Conservation (phyloP, 2,329 filamentous ascomycete species). For the Microsporum audouinii region DNA sequence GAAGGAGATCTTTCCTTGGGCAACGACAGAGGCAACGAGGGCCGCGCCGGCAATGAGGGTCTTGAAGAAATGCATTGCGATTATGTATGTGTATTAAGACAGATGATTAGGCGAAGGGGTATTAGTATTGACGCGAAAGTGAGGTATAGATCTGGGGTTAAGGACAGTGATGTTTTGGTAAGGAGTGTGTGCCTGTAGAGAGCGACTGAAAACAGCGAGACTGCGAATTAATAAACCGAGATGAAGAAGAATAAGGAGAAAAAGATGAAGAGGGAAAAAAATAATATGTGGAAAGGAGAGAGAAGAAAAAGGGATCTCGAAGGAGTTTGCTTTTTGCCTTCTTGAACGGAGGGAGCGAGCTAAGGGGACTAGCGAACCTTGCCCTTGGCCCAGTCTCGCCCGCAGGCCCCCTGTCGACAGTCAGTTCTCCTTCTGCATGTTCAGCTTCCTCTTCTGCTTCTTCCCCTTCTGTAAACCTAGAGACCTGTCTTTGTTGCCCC, state of each 20-base stretch:
- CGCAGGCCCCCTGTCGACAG: not conserved
- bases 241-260: not conserved
- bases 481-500: not conserved
- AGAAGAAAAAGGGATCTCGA: not conserved
- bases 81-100: conserved; percentile 1
- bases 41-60: conserved; percentile 37
- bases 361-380: not conserved
- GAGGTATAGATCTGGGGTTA: not conserved
- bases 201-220: not conserved
- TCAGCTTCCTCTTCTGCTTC: not conserved
- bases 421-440: not conserved
- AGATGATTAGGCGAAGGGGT: not conserved
- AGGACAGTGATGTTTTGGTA: conserved; percentile 4
- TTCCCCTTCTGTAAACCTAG: not conserved
- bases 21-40: conserved; percentile 36
- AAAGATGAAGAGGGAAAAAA: conserved; percentile 4
- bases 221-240: not conserved
- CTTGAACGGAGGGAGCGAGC: not conserved
- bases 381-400: not conserved
- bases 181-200: conserved; percentile 5
- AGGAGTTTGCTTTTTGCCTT: not conserved
- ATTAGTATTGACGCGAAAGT: conserved; percentile 1
- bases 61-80: conserved; percentile 42
- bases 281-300: conserved; percentile 1
- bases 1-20: conserved; percentile 39